phyloP scores from a whole-genome alignment of 805 yeast species.

The Diddensiella santjacobensis region DNA sequence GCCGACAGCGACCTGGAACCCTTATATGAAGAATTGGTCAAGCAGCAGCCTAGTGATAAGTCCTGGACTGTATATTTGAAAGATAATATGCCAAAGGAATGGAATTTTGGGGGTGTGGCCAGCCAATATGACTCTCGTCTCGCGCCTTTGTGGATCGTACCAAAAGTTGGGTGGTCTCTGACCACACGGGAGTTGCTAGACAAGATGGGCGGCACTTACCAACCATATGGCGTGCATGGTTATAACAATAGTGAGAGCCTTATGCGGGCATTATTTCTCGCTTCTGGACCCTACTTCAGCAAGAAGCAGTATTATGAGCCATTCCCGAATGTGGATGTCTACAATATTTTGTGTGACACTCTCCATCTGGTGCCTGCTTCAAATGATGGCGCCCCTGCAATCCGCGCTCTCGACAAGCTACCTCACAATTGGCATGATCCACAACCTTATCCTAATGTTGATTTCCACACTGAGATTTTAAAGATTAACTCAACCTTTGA shows the following conservation, averaged over 20 bases:
- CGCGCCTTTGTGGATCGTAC: conserved; percentile 84
- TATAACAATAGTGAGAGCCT: conserved; percentile 70
- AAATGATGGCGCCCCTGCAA: conserved; percentile 50
- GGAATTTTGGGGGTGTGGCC: conserved; percentile 51
- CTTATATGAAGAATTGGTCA: conserved; percentile 35
- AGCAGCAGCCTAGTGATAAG: conserved; percentile 21
- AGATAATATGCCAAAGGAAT: conserved; percentile 51
- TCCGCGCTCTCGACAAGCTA: conserved; percentile 23
- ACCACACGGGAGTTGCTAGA: conserved; percentile 58
- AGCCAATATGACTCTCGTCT: conserved; percentile 53
- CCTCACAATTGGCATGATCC: conserved; percentile 28
- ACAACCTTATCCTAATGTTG: conserved; percentile 33
- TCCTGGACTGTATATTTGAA: conserved; percentile 46
- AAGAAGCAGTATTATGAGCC: conserved; percentile 47
- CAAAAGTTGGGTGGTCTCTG: conserved; percentile 74
- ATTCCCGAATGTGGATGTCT: conserved; percentile 68
- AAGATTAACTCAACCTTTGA: conserved; percentile 32
- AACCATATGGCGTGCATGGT: conserved; percentile 81
- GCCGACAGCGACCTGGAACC: conserved; percentile 39
- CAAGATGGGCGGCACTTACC: conserved; percentile 45
- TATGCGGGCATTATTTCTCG: conserved; percentile 81
- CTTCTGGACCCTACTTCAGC: conserved; percentile 73
- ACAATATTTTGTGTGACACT: conserved; percentile 68
- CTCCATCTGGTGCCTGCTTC: conserved; percentile 49
- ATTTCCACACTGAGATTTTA: conserved; percentile 26